Evolutionary conservation across 495 filamentous ascomycete genomes (phyloP), one percentile per base, ranked within the genome.

Genomic region (Tuber brumale): DNA sequence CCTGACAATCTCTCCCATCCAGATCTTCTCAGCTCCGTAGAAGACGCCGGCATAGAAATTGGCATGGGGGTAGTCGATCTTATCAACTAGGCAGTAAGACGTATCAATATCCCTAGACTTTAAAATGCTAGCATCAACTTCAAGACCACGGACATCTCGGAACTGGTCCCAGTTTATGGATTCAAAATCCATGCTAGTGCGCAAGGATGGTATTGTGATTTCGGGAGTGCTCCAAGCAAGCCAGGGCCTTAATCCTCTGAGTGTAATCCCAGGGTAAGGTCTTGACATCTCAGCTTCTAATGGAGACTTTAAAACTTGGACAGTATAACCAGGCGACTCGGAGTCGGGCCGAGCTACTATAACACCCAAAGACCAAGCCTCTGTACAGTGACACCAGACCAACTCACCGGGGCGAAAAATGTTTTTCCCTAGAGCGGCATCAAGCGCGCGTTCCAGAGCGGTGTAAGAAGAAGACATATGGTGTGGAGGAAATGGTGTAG

Each of bases 21-120:
- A 91, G 57, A 91, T 82, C 78, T 90, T 90, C 75, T 91, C 89
- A 1, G 87, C 89, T 46, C 89, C 89, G n/a, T 90, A 83, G 82
- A 84, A 91, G 51, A 90, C 83, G n/a, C 89, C 88, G 27, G 87
- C 86, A 78, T 87, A 91, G 75, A 85, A 82, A 19, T 85, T 83
- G 18, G 82, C 79, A n/a, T 80, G 77, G 66, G 79, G 77, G n/a
- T 84, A 85, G 44, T 83, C 83, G 41, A 88, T 76, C 27, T 80
- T 84, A 37, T 87, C 86, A 69, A 90, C 85, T 8, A 87, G 85
- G 21, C 87, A 88, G 77, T 87, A 91, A 41, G 87, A 87, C 27
- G 84, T 81, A 79, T 91, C 89, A 70, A 90, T 85, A 70, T 83
- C 83, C 75, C 89, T 89, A 8, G 89, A 88, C 35, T 88, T 88